Evolutionary conservation across 2,329 filamentous ascomycete species (phyloP).

Genomic region (Fusarium sp.): DNA sequence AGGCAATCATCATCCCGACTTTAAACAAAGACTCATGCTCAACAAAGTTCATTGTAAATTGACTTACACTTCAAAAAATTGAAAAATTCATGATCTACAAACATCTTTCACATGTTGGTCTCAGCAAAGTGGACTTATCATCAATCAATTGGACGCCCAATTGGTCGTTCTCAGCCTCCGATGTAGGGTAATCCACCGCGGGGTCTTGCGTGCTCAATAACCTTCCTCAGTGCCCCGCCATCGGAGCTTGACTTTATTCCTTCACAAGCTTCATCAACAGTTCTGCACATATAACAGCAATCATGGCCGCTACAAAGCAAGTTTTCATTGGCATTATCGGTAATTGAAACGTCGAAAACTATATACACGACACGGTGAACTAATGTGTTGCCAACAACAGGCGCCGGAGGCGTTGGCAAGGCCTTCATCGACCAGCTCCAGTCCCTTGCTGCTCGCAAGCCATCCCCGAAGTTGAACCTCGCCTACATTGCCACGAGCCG

Average conservation of each 20-base stretch:
- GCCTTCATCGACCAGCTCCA: conserved; percentile 87
- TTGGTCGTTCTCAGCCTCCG: conserved; percentile 26
- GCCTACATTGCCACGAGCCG: conserved; percentile 88
- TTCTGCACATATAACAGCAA: conserved; percentile 29
- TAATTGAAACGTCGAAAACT: conserved; percentile 40
- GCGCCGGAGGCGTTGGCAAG: conserved; percentile 92
- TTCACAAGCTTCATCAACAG: conserved; percentile 38
- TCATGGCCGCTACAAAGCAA: conserved; percentile 59
- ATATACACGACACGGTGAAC: neutral
- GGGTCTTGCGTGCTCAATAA: conserved; percentile 42
- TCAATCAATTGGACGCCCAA: conserved; percentile 23
- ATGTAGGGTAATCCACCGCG: conserved; percentile 45
- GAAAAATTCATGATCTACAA: neutral
- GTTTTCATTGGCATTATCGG: conserved; percentile 66
- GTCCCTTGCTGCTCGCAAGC: conserved; percentile 71
- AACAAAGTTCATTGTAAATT: neutral
- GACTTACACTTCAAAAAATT: neutral
- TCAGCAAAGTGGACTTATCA: conserved; percentile 15
- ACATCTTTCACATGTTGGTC: neutral
- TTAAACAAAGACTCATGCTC: neutral
- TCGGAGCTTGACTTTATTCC: conserved; percentile 49
- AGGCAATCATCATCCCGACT: conserved; percentile 36
- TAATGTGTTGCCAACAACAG: conserved; percentile 58
- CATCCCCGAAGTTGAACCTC: conserved; percentile 77
- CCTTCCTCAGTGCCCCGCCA: conserved; percentile 49